These are phyloP conservation scores for Chalciporus pseudorubinellus DNA, from an alignment of 768 basidiomycete species.

Conservation along the genomic window DNA sequence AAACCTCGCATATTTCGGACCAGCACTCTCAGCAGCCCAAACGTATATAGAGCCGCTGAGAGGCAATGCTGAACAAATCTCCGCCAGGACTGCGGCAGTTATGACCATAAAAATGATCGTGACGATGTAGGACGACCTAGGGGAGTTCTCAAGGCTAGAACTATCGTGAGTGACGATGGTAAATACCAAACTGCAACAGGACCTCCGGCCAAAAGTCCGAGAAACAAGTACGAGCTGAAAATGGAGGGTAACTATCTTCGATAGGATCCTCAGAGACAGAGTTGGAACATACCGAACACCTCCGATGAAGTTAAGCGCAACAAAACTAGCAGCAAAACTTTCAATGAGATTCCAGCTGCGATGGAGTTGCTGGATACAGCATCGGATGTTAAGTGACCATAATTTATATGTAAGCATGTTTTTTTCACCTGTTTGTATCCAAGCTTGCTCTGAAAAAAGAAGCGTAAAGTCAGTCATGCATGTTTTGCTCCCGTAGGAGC, in stretches of 20 bases:
- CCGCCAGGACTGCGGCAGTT: conserved; percentile 82
- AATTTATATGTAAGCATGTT: background rate
- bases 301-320: conserved; percentile 88
- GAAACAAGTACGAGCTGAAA: conserved; percentile 68
- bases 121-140: conserved; percentile 83
- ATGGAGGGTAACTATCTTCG: background rate
- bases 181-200: conserved; percentile 79
- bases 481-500: conserved; percentile 38
- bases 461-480: conserved; percentile 48
- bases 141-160: conserved; percentile 9
- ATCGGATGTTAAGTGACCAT: background rate
- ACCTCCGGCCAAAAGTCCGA: conserved; percentile 82
- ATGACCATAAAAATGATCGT: conserved; percentile 87
- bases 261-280: background rate
- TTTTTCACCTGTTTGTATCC: conserved; percentile 73
- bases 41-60: conserved; percentile 91
- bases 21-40: conserved; percentile 93
- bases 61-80: conserved; percentile 86
- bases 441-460: conserved; percentile 55
- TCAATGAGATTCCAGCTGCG: conserved; percentile 82
- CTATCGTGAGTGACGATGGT: background rate
- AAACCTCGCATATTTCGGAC: conserved; percentile 81
- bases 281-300: conserved; percentile 59
- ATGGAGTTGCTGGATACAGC: conserved; percentile 65
- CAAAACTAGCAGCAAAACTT: conserved; percentile 86